phyloP scores from a whole-genome alignment of 2,329 filamentous ascomycete species.

The Aspergillus floridensis region DNA sequence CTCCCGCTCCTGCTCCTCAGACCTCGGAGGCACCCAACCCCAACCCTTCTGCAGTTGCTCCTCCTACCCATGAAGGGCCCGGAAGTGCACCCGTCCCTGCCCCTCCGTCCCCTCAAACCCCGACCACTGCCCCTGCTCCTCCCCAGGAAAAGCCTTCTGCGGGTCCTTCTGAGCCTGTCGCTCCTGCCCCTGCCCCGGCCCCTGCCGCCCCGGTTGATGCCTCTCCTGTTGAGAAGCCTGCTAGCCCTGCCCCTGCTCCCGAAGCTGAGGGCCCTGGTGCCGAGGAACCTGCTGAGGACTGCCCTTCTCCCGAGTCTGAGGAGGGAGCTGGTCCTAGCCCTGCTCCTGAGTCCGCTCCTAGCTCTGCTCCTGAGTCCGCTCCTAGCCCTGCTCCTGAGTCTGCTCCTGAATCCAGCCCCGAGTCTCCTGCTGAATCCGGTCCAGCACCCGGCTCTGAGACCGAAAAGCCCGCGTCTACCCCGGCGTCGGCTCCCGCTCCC shows the following conservation, averaged over 20 bases:
- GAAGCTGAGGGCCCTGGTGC: neutral
- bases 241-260: neutral
- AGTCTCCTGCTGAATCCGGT: neutral
- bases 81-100: neutral
- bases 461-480: neutral
- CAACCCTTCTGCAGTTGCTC: neutral
- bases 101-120: neutral
- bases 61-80: neutral
- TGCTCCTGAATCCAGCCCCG: neutral
- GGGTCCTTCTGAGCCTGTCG: neutral
- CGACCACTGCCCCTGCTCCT: neutral
- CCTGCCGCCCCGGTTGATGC: constrained; percentile 8
- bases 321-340: neutral
- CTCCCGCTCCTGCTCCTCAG: neutral
- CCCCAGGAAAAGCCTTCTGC: constrained; percentile 1
- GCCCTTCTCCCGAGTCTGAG: neutral
- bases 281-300: neutral
- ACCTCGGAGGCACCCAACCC: neutral
- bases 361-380: neutral
- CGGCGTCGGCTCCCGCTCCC: neutral
- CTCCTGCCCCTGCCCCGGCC: neutral
- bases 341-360: constrained; percentile 6
- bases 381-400: neutral
- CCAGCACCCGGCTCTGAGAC: neutral
- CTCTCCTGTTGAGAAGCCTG: neutral